These are phyloP conservation scores for Pseudodiploospora longispora DNA, from an alignment of 2,329 filamentous ascomycete genomes.

Conservation along the genomic window DNA sequence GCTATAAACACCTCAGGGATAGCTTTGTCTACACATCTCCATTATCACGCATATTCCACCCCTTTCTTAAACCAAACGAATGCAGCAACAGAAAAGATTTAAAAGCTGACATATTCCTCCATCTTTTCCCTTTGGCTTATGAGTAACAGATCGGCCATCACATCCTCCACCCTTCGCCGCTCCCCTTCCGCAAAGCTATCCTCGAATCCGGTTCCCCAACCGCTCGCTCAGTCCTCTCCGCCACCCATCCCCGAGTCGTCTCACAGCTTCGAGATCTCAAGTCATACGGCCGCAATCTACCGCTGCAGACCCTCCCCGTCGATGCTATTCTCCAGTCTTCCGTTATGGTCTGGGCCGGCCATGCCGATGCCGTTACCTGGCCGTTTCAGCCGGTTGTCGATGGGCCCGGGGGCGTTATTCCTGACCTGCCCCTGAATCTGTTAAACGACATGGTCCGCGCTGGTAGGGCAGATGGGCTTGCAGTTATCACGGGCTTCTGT, in stretches of 20 bases:
- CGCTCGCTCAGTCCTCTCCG: slow-evolving; percentile 43
- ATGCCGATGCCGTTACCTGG: slow-evolving; percentile 42
- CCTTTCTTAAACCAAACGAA: too few relatives aligned
- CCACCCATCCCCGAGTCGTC: slow-evolving; percentile 49
- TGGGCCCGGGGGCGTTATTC: slow-evolving; percentile 43
- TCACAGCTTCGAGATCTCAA: slow-evolving; percentile 36
- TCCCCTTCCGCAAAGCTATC: slow-evolving; percentile 44
- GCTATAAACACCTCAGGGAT: too few relatives aligned
- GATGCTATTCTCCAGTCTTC: slow-evolving; percentile 40
- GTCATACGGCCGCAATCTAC: slow-evolving; percentile 1
- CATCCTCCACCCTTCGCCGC: slow-evolving; percentile 41
- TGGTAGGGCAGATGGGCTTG: slow-evolving; percentile 24
- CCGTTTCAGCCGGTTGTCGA: slow-evolving; percentile 66
- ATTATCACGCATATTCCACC: neutral
- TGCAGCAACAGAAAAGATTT: neutral
- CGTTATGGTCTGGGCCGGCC: slow-evolving; percentile 33
- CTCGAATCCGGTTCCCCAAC: slow-evolving; percentile 50
- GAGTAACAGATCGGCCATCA: slow-evolving; percentile 55
- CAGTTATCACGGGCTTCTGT: slow-evolving; percentile 61
- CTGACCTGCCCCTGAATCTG: slow-evolving; percentile 48
- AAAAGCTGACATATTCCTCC: neutral
- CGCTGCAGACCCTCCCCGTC: slow-evolving; percentile 40
- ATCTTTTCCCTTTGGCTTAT: neutral
- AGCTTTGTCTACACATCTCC: too few relatives aligned
- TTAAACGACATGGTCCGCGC: slow-evolving; percentile 47